Conservation (phyloP, 495 filamentous ascomycete genomes). For the Lasiosphaeriaceae sp. region DNA sequence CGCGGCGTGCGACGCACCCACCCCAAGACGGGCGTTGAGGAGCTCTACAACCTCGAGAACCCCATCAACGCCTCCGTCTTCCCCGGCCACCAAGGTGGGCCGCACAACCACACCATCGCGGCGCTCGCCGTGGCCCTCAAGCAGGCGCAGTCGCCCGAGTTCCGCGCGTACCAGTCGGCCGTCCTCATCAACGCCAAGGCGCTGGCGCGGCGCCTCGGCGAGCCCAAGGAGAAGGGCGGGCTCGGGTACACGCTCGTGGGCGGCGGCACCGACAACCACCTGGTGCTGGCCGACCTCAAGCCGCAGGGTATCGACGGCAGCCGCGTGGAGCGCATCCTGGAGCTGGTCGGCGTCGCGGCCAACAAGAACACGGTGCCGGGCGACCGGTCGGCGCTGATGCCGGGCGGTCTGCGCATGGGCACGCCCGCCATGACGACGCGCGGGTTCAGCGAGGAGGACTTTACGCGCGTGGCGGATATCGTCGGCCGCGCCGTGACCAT, state of each 20-base stretch:
- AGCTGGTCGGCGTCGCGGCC: conserved; percentile 89
- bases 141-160: conserved; percentile 86
- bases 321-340: conserved; percentile 89
- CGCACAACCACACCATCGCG: conserved; percentile 98
- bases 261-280: conserved; percentile 94
- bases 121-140: conserved; percentile 89
- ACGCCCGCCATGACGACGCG: conserved; percentile 97
- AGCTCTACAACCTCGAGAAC: conserved; percentile 85
- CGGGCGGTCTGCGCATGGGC: conserved; percentile 86
- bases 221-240: conserved; percentile 66
- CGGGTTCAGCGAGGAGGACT: conserved; percentile 83
- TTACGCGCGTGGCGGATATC: conserved; percentile 83
- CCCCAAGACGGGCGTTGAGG: conserved; percentile 76
- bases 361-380: conserved; percentile 99
- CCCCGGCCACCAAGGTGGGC: conserved; percentile 97
- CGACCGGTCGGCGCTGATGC: conserved; percentile 87
- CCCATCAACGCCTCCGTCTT: conserved; percentile 97
- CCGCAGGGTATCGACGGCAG: conserved; percentile 85
- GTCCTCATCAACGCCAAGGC: conserved; percentile 86
- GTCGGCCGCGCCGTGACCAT: conserved; percentile 89
- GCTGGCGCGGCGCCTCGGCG: conserved; percentile 69
- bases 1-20: conserved; percentile 82
- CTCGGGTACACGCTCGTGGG: conserved; percentile 88
- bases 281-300: conserved; percentile 93
- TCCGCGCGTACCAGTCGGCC: conserved; percentile 81